Base-by-base conservation (phyloP, 805 yeast genomes). In the Tetrapisispora taiwanensis region DNA sequence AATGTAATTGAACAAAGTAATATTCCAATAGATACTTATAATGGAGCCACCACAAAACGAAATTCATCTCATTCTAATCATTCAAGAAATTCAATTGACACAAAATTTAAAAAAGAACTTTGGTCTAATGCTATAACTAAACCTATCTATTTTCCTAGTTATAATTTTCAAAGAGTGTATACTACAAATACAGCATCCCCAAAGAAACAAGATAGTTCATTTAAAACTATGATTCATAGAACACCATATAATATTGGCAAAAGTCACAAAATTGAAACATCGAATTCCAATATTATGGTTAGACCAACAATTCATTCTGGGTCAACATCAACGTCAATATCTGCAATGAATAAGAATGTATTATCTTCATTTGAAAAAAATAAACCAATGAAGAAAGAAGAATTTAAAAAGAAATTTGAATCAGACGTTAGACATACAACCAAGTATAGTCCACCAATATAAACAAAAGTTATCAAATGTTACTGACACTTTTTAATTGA, bases 131-230 rank as follows among this genome's bases (percentile, higher is more conserved):
- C 26, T 5, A 26, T 15, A 4, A 36, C 20, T n/a, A 24, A 18
- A 20, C 43, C 43, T 4, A 33, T 40, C 7, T 15, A 40, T 14
- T 40, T 40, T 17, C 43, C 43, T 3, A 33, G 33, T 27, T 40
- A 33, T 33, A 26, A 17, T 8, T 33, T 38, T n/a, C 43, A 26
- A 26, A 24, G 19, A 14, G 32, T 22, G 17, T 22, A 20, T n/a
- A 13, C 30, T 4, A 10, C 22, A 7, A 35, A 13, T 5, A 12
- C 3, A 27, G 17, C 15, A 13, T 19, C 36, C 19, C 13, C 6
- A 5, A 22, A 20, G 3, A 14, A 3, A 13, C 18, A 22, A 35
- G 18, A 14, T 20, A 22, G 18, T 35, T 35, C 37, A 6, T 35
- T 35, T 15, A 35, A 22, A 22, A 20, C 24, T 9, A 20, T 19